Evolutionary conservation across 2,329 filamentous ascomycete genomes (phyloP).

Genomic region (Diaporthe ampelina): DNA sequence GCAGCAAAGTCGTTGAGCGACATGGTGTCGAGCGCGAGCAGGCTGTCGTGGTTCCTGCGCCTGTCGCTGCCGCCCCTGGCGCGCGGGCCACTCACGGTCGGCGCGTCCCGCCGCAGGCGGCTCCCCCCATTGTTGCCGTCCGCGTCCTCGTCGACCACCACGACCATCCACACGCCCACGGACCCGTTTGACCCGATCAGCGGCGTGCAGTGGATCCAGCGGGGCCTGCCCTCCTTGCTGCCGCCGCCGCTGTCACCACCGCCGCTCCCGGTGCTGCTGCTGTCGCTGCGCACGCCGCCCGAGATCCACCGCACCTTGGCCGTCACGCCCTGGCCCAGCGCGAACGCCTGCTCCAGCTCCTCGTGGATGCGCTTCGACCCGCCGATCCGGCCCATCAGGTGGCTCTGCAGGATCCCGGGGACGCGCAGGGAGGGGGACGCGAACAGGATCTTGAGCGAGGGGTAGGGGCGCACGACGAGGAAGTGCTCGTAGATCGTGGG

Average conservation of each 20-base stretch:
- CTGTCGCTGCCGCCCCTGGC: not conserved
- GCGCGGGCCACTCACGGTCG: slow-evolving; percentile 5
- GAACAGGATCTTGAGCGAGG: slow-evolving; percentile 76
- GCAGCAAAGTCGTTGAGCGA: slow-evolving; percentile 30
- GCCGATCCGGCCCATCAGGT: slow-evolving; percentile 67
- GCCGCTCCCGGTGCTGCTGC: not conserved
- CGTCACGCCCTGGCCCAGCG: slow-evolving; percentile 78
- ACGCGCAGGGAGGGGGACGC: slow-evolving; percentile 77
- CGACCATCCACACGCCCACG: slow-evolving; percentile 84
- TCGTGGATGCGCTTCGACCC: slow-evolving; percentile 63
- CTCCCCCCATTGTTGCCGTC: not conserved
- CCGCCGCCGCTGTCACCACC: not conserved
- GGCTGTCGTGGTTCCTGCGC: slow-evolving; percentile 6
- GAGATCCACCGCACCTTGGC: slow-evolving; percentile 80
- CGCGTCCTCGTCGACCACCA: slow-evolving; percentile 76
- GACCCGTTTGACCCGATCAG: slow-evolving; percentile 75
- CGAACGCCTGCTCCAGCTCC: slow-evolving; percentile 70
- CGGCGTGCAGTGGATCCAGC: slow-evolving; percentile 85
- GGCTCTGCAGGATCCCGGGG: slow-evolving; percentile 75
- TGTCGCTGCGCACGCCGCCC: slow-evolving; percentile 47
- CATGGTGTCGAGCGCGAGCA: slow-evolving; percentile 28
- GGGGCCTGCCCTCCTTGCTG: slow-evolving; percentile 66
- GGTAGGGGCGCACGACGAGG: slow-evolving; percentile 75
- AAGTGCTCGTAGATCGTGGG: slow-evolving; percentile 68
- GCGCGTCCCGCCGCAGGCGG: slow-evolving; percentile 6